Conservation (phyloP, 192 early-diverging fungal genomes). For the Linnemannia zychae region DNA sequence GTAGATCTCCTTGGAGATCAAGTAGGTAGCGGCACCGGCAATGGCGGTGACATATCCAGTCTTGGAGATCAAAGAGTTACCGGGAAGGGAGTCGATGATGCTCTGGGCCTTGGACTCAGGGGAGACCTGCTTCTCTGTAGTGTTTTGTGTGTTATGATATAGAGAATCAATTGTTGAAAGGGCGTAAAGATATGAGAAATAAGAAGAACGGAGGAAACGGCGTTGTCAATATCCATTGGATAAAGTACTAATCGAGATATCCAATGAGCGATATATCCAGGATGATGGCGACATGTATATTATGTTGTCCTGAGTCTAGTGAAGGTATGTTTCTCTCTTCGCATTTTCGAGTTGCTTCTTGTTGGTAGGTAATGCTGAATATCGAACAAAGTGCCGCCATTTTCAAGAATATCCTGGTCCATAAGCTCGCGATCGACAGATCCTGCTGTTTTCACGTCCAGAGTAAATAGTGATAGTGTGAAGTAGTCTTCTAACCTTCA, state of each 20-base stretch:
- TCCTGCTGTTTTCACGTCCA: background rate
- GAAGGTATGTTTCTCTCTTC: no score
- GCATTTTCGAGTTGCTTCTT: no score
- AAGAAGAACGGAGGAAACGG: background rate
- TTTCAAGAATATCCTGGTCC: background rate
- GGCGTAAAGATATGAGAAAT: background rate
- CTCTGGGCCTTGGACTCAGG: constrained; percentile 89
- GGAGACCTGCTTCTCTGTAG: constrained; percentile 62
- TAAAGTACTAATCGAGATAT: background rate
- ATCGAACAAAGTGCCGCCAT: background rate
- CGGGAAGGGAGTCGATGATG: constrained; percentile 94
- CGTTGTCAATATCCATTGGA: background rate
- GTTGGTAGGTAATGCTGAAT: no score
- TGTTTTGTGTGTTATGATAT: background rate
- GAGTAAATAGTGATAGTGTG: background rate
- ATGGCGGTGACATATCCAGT: constrained; percentile 87
- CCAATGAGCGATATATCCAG: background rate
- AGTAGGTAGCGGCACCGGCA: constrained; percentile 86
- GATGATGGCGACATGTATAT: background rate
- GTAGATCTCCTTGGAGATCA: constrained; percentile 98
- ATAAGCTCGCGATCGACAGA: background rate
- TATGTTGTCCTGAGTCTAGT: background rate
- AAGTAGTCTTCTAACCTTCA: constrained; percentile 42
- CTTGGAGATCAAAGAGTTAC: constrained; percentile 89
- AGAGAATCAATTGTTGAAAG: background rate